Conservation (phyloP, 1,139 yeast species). For the Candida frijolesensis region DNA sequence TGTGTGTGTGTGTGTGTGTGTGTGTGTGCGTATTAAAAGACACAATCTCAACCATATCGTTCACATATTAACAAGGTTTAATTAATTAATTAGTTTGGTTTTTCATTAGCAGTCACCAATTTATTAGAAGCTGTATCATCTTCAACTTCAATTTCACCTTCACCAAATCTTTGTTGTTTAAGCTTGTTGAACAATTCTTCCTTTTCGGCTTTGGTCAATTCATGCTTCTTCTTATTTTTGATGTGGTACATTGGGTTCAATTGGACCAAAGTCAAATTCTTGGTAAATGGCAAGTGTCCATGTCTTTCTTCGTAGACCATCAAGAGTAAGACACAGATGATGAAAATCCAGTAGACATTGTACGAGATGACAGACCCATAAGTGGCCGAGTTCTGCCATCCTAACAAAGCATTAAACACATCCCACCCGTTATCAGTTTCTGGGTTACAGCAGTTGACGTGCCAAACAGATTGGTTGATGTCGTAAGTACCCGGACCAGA, state of each 20-base stretch:
- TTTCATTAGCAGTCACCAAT: constrained; percentile 1
- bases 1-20: constrained; percentile 11
- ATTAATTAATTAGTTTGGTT: neutral
- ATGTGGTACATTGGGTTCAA: constrained; percentile 74
- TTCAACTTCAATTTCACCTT: constrained; percentile 17
- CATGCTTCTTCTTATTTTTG: constrained; percentile 65
- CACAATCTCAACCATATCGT: neutral
- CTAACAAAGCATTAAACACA: constrained; percentile 79
- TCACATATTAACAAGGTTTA: neutral
- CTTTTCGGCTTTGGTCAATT: constrained; percentile 54
- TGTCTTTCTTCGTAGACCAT: constrained; percentile 69
- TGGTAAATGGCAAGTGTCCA: constrained; percentile 41
- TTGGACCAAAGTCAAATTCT: constrained; percentile 52
- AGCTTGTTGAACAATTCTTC: constrained; percentile 53
- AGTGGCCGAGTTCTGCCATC: constrained; percentile 92
- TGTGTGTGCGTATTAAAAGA: constrained; percentile 1
- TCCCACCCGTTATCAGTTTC: constrained; percentile 86
- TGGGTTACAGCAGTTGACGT: constrained; percentile 89
- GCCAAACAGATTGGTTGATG: constrained; percentile 74
- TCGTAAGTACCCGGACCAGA: constrained; percentile 89
- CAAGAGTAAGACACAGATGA: constrained; percentile 52
- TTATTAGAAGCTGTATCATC: constrained; percentile 9
- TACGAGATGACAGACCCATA: constrained; percentile 80
- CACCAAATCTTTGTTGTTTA: constrained; percentile 22
- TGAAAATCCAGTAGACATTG: constrained; percentile 73